These are phyloP conservation scores for Saturnispora diversa DNA, from an alignment of 805 yeast genomes.

Conservation along the genomic window DNA sequence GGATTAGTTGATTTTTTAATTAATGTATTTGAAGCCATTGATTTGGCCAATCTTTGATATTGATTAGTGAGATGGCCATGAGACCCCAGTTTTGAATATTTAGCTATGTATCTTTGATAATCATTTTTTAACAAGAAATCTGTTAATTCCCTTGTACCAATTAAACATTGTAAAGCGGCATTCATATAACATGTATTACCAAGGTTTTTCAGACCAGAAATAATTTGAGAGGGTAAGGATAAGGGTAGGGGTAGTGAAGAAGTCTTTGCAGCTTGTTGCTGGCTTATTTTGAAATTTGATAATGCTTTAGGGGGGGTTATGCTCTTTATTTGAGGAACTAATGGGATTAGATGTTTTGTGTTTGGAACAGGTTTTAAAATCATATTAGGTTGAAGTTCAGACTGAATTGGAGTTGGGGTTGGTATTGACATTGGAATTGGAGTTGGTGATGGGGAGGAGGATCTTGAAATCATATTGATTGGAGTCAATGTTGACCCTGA, in stretches of 20 bases:
- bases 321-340: too few relatives aligned
- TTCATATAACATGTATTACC: slow-evolving; percentile 95
- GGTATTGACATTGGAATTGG: not conserved
- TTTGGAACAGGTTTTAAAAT: too few relatives aligned
- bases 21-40: slow-evolving; percentile 38
- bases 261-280: too few relatives aligned
- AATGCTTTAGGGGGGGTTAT: too few relatives aligned
- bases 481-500: slow-evolving; percentile 15
- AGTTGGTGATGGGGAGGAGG: slow-evolving; percentile 3
- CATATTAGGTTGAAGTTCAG: too few relatives aligned
- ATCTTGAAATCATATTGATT: too few relatives aligned
- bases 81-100: slow-evolving; percentile 67
- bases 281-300: too few relatives aligned
- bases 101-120: slow-evolving; percentile 61
- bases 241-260: too few relatives aligned
- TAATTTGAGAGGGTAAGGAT: slow-evolving; percentile 28
- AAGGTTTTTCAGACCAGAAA: slow-evolving; percentile 69
- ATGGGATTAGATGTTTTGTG: too few relatives aligned
- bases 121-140: slow-evolving; percentile 53
- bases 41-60: slow-evolving; percentile 4
- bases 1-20: slow-evolving; percentile 15
- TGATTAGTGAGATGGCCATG: slow-evolving; percentile 66
- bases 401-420: too few relatives aligned
- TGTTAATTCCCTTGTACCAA: slow-evolving; percentile 61
- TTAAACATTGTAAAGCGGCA: slow-evolving; percentile 77